Evolutionary conservation across 345 rosid genomes (phyloP).

Genomic region (Eucalyptus pumila): DNA sequence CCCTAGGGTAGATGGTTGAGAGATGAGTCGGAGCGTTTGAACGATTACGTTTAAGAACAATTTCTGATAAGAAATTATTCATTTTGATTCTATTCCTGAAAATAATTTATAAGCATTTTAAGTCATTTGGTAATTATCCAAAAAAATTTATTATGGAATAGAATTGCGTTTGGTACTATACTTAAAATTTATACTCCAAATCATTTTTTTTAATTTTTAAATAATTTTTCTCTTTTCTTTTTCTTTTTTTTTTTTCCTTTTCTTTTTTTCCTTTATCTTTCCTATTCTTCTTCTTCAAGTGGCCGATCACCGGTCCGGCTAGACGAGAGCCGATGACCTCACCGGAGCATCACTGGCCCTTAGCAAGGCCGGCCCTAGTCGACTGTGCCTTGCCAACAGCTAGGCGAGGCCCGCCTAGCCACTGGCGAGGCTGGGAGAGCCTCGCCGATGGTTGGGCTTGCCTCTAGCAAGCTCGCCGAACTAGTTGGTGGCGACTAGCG

Average conservation of each 20-base stretch:
- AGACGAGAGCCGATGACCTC: fast-evolving
- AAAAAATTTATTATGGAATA: no score
- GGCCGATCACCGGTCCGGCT: fast-evolving
- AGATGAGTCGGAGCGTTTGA: neutral
- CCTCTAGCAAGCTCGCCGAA: fast-evolving
- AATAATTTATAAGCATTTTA: no score
- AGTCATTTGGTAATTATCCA: fast-evolving
- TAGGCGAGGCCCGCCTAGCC: fast-evolving
- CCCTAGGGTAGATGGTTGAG: fast-evolving
- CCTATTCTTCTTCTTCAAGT: no score
- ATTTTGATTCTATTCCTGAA: fast-evolving
- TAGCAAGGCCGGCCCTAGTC: fast-evolving
- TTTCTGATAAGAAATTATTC: fast-evolving
- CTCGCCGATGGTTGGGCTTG: no score
- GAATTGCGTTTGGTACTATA: fast-evolving
- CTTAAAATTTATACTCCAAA: no score
- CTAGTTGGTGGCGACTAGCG: fast-evolving
- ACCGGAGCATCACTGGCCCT: no score
- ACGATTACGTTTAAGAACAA: fast-evolving
- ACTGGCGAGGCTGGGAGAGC: fast-evolving
- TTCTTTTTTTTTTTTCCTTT: fast-evolving
- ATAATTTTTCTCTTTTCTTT: no score
- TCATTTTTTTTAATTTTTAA: no score
- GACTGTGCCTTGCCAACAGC: fast-evolving
- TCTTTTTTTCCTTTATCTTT: no score